Evolutionary conservation across 371 early-diverging fungal genomes (phyloP).

Genomic region (Mortierella sp.): DNA sequence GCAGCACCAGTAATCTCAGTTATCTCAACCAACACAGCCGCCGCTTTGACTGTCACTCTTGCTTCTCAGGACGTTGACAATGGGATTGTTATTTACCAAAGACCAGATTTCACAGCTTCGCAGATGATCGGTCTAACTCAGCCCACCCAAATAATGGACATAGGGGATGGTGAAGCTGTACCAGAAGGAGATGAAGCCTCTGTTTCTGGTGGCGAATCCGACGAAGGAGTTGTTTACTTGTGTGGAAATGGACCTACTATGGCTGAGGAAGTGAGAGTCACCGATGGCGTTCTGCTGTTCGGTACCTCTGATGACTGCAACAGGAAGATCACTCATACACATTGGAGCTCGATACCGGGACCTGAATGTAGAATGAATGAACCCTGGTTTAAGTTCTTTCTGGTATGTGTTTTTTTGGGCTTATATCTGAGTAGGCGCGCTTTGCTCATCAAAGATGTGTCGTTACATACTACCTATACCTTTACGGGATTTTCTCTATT

Average conservation of each 20-base stretch:
- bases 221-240: slow-evolving; percentile 3
- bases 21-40: not conserved
- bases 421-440: not conserved
- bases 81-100: not conserved
- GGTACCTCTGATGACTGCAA: slow-evolving; percentile 22
- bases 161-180: slow-evolving; percentile 1
- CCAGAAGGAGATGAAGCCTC: not conserved
- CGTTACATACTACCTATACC: not conserved
- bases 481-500: not conserved
- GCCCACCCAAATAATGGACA: slow-evolving; percentile 13
- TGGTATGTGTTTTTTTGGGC: slow-evolving; percentile 14
- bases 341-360: slow-evolving; percentile 8
- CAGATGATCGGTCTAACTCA: slow-evolving; percentile 11
- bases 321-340: slow-evolving; percentile 12
- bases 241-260: slow-evolving; percentile 15
- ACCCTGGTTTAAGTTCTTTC: slow-evolving; percentile 22
- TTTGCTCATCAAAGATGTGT: not conserved
- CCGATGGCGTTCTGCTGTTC: slow-evolving; percentile 1
- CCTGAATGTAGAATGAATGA: not conserved
- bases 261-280: slow-evolving; percentile 3
- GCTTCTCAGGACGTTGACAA: slow-evolving; percentile 5
- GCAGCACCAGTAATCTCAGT: not conserved
- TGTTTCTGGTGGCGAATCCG: too few species aligned
- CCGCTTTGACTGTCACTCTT: too few species aligned
- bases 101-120: not conserved